Conservation (phyloP, 2,329 filamentous ascomycete genomes). For the Westerdykella aurantiaca region DNA sequence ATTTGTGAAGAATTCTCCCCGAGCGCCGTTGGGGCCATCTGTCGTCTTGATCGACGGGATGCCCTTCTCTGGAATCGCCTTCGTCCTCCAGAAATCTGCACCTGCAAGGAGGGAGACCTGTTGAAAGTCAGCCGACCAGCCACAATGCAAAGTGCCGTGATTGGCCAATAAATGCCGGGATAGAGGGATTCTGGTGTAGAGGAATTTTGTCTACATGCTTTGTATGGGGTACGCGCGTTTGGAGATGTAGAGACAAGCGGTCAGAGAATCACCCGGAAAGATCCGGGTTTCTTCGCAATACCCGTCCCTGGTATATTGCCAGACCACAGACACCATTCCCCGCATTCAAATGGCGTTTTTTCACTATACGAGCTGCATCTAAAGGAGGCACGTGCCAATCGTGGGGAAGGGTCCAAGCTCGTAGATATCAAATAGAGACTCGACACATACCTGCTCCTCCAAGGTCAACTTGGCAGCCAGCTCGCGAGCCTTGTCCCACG, state of each 20-base stretch:
- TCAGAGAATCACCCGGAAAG: too few relatives aligned
- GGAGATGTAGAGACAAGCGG: too few relatives aligned
- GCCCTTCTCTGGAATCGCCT: slow-evolving; percentile 53
- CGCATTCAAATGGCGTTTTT: not conserved
- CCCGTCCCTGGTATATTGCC: too few relatives aligned
- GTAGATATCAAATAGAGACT: slow-evolving; percentile 1
- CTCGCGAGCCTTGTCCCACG: slow-evolving; percentile 31
- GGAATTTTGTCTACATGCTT: too few relatives aligned
- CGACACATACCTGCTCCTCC: slow-evolving; percentile 35
- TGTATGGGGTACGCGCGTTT: too few relatives aligned
- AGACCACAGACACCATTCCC: not conserved
- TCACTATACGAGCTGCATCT: not conserved
- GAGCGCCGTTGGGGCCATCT: slow-evolving; percentile 65
- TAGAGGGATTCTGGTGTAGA: too few relatives aligned
- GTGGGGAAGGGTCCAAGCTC: slow-evolving; percentile 4
- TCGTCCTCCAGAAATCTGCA: slow-evolving; percentile 66
- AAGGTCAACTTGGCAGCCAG: slow-evolving; percentile 33
- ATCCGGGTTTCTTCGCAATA: too few relatives aligned
- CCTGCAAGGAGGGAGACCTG: slow-evolving; percentile 42
- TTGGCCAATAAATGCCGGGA: too few relatives aligned
- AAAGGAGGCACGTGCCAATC: not conserved
- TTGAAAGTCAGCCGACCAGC: slow-evolving; percentile 16
- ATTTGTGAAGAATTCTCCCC: slow-evolving; percentile 62
- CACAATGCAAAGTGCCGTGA: slow-evolving; percentile 1
- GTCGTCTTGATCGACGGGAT: slow-evolving; percentile 60